Percentiles rank a stretch among this genome's conserved stretches.
Conservation (phyloP, 176 grass and related monocot species). For the Juncus inflexus region DNA sequence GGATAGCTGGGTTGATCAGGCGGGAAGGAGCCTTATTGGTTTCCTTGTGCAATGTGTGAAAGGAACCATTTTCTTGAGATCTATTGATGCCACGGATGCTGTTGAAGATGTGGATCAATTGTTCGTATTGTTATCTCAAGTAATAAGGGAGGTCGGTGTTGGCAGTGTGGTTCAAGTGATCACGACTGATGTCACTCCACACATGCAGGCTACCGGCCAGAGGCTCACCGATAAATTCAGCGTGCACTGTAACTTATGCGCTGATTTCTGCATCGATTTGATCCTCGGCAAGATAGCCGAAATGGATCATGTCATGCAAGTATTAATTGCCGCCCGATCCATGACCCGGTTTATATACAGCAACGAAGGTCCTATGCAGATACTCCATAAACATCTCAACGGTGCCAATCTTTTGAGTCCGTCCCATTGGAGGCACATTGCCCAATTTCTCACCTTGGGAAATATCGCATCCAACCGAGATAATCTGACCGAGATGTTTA, state of each 20-base stretch:
- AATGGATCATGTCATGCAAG: slow-evolving; percentile 39
- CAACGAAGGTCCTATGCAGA: slow-evolving; percentile 32
- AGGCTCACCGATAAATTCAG: slow-evolving; percentile 40
- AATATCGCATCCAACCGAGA: slow-evolving; percentile 44
- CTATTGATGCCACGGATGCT: slow-evolving; percentile 50
- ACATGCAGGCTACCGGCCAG: slow-evolving; percentile 65
- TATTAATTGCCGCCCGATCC: slow-evolving; percentile 49
- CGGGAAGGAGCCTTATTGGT: slow-evolving; percentile 42
- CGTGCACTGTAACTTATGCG: slow-evolving; percentile 57
- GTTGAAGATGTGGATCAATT: slow-evolving; percentile 52
- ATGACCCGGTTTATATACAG: slow-evolving; percentile 67
- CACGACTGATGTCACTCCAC: slow-evolving; percentile 41
- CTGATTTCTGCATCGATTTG: slow-evolving; percentile 70
- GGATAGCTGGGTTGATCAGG: slow-evolving; percentile 56
- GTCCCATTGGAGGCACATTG: slow-evolving; percentile 45
- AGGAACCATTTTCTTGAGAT: slow-evolving; percentile 68
- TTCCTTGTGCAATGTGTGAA: slow-evolving; percentile 55
- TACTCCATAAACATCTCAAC: slow-evolving; percentile 35
- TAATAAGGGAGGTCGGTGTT: slow-evolving; percentile 59
- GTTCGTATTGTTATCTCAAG: slow-evolving; percentile 30
- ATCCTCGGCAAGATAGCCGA: slow-evolving; percentile 59
- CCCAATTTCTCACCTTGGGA: slow-evolving; percentile 54
- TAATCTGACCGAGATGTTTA: slow-evolving; percentile 52
- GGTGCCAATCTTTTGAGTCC: slow-evolving; percentile 43
- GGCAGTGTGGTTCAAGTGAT: slow-evolving; percentile 68